Percentiles rank a stretch among this genome's conserved stretches.
Evolutionary conservation across 139 green algal genomes (phyloP).

Genomic region (Penium margaritaceum): DNA sequence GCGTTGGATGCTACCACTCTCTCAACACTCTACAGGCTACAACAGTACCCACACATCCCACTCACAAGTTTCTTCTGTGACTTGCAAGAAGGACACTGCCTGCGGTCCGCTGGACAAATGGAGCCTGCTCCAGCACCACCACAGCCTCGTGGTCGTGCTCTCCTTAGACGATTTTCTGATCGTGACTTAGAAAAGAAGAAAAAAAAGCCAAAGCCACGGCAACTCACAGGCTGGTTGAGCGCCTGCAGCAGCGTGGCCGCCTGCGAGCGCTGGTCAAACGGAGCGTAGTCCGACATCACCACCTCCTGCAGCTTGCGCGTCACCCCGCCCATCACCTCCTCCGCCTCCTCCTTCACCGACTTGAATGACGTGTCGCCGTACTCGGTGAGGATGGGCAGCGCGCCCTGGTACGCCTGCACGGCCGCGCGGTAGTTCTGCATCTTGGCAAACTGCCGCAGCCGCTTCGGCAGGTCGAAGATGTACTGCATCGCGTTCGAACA

Average conservation of each 20-base stretch:
- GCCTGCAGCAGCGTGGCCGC: conserved; percentile 27
- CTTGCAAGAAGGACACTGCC: no score
- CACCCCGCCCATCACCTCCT: conserved; percentile 34
- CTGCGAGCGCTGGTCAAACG: conserved; percentile 4
- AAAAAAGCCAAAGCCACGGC: no score
- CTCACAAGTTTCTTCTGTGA: no score
- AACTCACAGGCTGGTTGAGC: conserved; percentile 29
- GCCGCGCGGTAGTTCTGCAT: conserved; percentile 3
- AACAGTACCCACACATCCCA: no score
- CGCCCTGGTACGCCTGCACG: conserved; percentile 31
- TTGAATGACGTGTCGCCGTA: conserved; percentile 36
- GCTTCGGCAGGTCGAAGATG: conserved; percentile 44
- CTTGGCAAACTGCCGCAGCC: conserved; percentile 19
- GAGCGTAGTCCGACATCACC: conserved; percentile 12
- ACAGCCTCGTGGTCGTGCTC: no score
- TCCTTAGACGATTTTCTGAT: no score
- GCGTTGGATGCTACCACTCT: no score
- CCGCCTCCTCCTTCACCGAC: conserved; percentile 34
- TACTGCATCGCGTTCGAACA: no score
- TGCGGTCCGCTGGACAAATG: no score
- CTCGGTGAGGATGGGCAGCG: conserved; percentile 8
- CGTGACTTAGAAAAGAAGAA: no score
- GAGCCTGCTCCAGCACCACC: no score
- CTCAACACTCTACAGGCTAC: no score
- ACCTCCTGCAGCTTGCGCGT: conserved; percentile 20